These are phyloP conservation scores for Rhododendron molle DNA, from an alignment of 148 eudicot species.

Conservation along the genomic window DNA sequence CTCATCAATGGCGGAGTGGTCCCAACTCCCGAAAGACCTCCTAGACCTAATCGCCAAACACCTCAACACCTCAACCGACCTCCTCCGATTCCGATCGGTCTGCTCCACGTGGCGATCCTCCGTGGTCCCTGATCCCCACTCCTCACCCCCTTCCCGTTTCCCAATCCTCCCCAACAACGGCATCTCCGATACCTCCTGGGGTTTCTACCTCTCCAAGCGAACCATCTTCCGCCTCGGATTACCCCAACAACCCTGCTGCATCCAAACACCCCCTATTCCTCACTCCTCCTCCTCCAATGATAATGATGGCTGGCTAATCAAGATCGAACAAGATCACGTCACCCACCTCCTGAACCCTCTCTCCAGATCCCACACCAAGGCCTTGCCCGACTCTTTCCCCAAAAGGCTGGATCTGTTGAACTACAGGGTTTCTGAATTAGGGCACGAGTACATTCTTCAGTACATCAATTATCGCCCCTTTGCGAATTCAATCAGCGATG, in stretches of 20 bases:
- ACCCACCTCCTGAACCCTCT: constrained; percentile 51
- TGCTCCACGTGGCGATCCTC: constrained; percentile 69
- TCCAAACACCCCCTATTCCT: constrained; percentile 6
- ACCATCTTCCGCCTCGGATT: constrained; percentile 28
- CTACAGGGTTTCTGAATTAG: constrained; percentile 45
- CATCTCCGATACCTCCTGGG: constrained; percentile 41
- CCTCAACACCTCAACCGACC: constrained; percentile 39
- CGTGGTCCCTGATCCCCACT: constrained; percentile 1
- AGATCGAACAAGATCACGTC: constrained; percentile 41
- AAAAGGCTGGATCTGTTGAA: constrained; percentile 30
- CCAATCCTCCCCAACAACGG: constrained; percentile 46
- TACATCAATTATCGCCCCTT: constrained; percentile 37
- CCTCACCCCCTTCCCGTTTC: constrained; percentile 23
- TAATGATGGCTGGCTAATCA: constrained; percentile 48
- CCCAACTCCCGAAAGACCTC: constrained; percentile 59
- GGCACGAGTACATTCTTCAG: constrained; percentile 51
- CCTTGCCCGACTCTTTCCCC: constrained; percentile 33
- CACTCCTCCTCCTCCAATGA: neutral
- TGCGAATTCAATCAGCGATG: constrained; percentile 41
- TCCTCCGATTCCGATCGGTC: constrained; percentile 60
- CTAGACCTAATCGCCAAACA: constrained; percentile 40
- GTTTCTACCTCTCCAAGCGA: constrained; percentile 59
- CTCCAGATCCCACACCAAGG: constrained; percentile 31
- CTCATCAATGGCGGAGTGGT: constrained; percentile 55
- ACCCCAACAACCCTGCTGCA: constrained; percentile 9